phyloP scores from a whole-genome alignment of 2,329 filamentous ascomycete species.

The Fusarium globosum region DNA sequence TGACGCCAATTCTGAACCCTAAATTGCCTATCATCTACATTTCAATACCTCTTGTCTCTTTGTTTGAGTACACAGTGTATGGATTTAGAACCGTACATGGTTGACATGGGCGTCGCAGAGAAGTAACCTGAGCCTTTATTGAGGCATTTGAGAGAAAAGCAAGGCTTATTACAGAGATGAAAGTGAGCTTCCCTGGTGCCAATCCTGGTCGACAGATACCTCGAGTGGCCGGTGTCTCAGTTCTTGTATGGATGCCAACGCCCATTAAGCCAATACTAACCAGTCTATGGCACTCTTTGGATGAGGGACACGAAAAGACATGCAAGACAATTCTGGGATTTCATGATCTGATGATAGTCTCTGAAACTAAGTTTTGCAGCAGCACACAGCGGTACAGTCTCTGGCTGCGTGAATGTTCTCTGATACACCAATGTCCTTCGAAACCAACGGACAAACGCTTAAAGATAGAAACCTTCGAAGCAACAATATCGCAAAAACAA shows the following conservation, averaged over 20 bases:
- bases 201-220: background rate
- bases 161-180: background rate
- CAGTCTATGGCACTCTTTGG: background rate
- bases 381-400: constrained; percentile 17
- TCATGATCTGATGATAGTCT: background rate
- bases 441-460: constrained; percentile 20
- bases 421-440: constrained; percentile 8
- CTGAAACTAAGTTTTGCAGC: constrained; percentile 18
- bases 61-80: background rate
- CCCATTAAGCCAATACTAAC: background rate
- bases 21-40: background rate
- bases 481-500: constrained; percentile 32
- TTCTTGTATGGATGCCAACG: background rate
- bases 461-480: constrained; percentile 18
- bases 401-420: background rate
- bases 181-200: background rate
- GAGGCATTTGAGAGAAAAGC: background rate
- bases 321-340: background rate
- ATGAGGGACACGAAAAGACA: background rate
- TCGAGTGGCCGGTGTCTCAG: no score
- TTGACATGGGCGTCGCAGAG: background rate
- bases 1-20: background rate
- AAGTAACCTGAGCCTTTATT: background rate
- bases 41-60: background rate
- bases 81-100: background rate